phyloP scores from a whole-genome alignment of 2,329 filamentous ascomycete species.

The Neocatenulostroma microsporum region DNA sequence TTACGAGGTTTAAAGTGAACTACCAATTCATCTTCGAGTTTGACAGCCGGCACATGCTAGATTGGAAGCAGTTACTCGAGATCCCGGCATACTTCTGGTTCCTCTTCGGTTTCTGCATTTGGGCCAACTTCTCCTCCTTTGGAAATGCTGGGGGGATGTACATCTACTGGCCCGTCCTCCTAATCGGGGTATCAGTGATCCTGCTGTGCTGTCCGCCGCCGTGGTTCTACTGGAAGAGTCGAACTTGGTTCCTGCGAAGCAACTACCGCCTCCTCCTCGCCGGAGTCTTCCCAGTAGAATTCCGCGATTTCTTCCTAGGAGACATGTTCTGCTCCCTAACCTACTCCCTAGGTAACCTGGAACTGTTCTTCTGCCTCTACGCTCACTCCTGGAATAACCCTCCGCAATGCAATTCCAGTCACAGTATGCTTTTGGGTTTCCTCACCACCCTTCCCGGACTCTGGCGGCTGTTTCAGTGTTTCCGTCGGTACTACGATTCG shows the following conservation, averaged over 20 bases:
- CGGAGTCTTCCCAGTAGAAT: constrained; percentile 87
- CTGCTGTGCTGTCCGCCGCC: constrained; percentile 68
- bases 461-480: constrained; percentile 83
- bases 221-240: constrained; percentile 64
- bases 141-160: constrained; percentile 51
- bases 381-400: constrained; percentile 66
- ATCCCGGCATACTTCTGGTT: constrained; percentile 80
- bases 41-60: constrained; percentile 68
- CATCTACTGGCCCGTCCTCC: constrained; percentile 76
- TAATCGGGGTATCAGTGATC: constrained; percentile 60
- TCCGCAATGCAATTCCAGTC: constrained; percentile 70
- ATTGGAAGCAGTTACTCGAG: constrained; percentile 83
- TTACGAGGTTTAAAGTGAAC: constrained; percentile 80
- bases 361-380: constrained; percentile 92
- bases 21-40: constrained; percentile 89
- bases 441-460: constrained; percentile 75
- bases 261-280: constrained; percentile 83
- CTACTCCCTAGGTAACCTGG: constrained; percentile 81
- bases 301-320: constrained; percentile 92
- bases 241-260: constrained; percentile 83
- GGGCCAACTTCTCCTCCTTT: constrained; percentile 69
- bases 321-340: constrained; percentile 65
- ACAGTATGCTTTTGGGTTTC: constrained; percentile 80
- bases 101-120: constrained; percentile 68
- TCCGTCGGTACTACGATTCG: constrained; percentile 83